Percentiles rank a stretch among this genome's conserved stretches.
phyloP scores from a whole-genome alignment of 106 monocot species.

The Narthecium ossifragum region DNA sequence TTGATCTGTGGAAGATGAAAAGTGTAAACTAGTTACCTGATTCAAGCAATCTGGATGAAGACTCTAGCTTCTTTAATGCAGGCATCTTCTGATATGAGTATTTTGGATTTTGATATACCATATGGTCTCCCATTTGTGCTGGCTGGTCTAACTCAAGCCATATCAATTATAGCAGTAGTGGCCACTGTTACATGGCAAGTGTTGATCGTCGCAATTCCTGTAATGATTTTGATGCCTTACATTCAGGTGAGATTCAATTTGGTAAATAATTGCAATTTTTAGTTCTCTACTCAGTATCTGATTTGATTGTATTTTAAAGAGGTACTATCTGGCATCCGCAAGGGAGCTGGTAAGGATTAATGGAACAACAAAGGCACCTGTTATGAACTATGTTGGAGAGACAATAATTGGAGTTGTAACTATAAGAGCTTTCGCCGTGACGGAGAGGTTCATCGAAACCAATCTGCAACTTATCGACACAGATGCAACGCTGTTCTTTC shows the following conservation, averaged over 20 bases:
- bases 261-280: too few species aligned
- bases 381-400: constrained; percentile 73
- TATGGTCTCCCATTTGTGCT: constrained; percentile 42
- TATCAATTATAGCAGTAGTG: constrained; percentile 40
- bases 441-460: constrained; percentile 39
- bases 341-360: constrained; percentile 86
- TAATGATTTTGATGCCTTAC: constrained; percentile 22
- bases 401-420: constrained; percentile 67
- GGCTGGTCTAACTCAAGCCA: constrained; percentile 30
- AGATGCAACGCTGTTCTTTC: constrained; percentile 67
- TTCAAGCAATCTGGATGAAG: not conserved
- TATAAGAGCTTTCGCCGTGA: constrained; percentile 53
- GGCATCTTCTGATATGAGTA: constrained; percentile 79
- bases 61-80: constrained; percentile 28
- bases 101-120: constrained; percentile 74
- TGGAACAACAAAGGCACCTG: constrained; percentile 86
- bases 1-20: not conserved
- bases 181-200: constrained; percentile 73
- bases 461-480: constrained; percentile 63
- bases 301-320: constrained; percentile 24
- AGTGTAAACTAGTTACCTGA: not conserved
- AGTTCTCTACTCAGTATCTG: not conserved
- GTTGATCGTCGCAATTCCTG: constrained; percentile 55
- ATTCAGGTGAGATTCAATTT: constrained; percentile 39
- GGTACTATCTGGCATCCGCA: constrained; percentile 72